Evolutionary conservation across 139 green algal genomes (phyloP).

Genomic region (Microglena sp.): DNA sequence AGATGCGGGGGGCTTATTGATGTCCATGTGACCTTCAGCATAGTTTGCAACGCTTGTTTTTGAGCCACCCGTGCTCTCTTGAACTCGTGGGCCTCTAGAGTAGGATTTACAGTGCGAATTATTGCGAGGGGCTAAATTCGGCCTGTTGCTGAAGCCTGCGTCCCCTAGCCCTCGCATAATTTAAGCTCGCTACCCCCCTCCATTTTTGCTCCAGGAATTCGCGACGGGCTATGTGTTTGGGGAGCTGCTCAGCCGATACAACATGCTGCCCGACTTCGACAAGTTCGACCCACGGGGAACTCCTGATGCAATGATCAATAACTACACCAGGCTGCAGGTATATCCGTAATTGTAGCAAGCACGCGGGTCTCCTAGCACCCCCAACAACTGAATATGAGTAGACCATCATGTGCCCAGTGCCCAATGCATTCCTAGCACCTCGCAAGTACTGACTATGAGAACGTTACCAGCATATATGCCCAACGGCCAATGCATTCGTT

Average conservation of each 20-base stretch:
- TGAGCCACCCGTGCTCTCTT: background rate
- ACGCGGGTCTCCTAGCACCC: no score
- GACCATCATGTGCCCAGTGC: no score
- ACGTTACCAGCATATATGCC: no score
- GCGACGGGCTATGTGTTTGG: slow-evolving; percentile 54
- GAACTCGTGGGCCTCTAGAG: no score
- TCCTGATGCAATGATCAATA: slow-evolving; percentile 58
- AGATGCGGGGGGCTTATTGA: background rate
- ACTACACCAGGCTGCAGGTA: slow-evolving; percentile 63
- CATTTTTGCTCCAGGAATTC: slow-evolving; percentile 57
- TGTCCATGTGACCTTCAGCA: background rate
- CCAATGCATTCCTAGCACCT: no score
- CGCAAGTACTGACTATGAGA: no score
- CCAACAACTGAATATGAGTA: background rate
- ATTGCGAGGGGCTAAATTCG: no score
- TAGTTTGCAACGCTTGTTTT: background rate
- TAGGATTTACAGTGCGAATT: no score
- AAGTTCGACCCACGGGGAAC: slow-evolving; percentile 38
- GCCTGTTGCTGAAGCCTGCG: no score
- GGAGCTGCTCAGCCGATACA: slow-evolving; percentile 39
- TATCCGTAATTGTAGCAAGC: background rate
- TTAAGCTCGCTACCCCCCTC: no score
- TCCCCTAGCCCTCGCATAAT: no score
- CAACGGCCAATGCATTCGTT: no score
- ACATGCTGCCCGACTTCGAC: slow-evolving; percentile 61